These are phyloP conservation scores for Lichtheimia corymbifera DNA, from an alignment of 371 early-diverging fungal genomes.

Conservation along the genomic window DNA sequence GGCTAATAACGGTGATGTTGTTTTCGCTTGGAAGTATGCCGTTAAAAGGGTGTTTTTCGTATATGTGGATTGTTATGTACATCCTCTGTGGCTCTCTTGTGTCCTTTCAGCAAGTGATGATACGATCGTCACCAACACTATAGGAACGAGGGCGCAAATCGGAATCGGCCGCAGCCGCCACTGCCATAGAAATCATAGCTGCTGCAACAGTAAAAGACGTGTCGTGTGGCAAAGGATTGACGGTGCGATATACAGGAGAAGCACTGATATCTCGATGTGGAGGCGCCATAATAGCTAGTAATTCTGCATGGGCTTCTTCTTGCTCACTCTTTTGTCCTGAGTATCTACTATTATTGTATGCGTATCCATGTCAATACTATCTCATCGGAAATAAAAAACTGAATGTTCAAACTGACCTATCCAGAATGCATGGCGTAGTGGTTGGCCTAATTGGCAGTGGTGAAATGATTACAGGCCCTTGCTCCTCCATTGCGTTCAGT, in stretches of 20 bases:
- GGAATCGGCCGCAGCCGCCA: conserved; percentile 2
- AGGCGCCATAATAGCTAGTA: conserved; percentile 11
- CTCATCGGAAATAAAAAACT: background rate
- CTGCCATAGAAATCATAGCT: conserved; percentile 5
- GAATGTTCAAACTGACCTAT: background rate
- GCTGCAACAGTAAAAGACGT: conserved; percentile 9
- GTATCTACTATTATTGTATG: background rate
- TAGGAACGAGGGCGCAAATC: conserved; percentile 9
- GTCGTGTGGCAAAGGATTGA: conserved; percentile 11
- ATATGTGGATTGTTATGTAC: conserved; percentile 5
- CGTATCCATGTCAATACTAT: background rate
- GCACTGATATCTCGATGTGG: background rate
- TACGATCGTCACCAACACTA: conserved; percentile 13
- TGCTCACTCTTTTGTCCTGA: conserved; percentile 9
- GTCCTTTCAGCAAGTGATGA: background rate
- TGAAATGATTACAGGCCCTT: conserved; percentile 5
- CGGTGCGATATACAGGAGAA: conserved; percentile 10
- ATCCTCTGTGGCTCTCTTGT: background rate
- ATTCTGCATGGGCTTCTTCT: conserved; percentile 6
- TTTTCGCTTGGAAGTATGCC: background rate
- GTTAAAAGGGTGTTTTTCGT: no score
- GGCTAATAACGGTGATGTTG: background rate
- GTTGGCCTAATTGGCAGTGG: conserved; percentile 12
- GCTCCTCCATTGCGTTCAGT: background rate
- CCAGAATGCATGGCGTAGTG: background rate